Base-by-base conservation (phyloP, 768 basidiomycete species). In the Tylopilus balloui region DNA sequence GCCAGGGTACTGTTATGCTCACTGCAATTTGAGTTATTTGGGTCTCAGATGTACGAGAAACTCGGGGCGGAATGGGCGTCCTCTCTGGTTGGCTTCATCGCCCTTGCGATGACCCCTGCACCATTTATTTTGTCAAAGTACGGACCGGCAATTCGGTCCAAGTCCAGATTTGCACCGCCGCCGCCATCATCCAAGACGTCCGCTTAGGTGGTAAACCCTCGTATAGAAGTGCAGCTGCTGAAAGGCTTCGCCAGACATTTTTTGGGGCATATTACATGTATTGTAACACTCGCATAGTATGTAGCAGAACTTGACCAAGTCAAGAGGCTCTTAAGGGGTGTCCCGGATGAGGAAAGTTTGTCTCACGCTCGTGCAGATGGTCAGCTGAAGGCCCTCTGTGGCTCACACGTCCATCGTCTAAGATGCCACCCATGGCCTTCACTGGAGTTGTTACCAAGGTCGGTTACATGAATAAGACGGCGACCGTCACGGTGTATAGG, bases 401-500 rank as follows among this genome's bases (percentile, higher is more conserved):
- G 7, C 13, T 17, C 15, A 13, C 34, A 40, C 40, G 15, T 31
- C 11, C 24, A 31, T 39, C 23, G 14, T 35, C 35, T 60, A 65
- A 54, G 8, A 90, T 90, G 88, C 84, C 87, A 29, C 88, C 89
- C 23, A 83, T 90, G 80, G 69, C 81, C 14, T 78, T 92, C 55
- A 75, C 75, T 20, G 89, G 89, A 15, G 59, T 81, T 32, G 90
- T 92, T 17, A 85, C 87, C 27, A 91, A 88, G 66, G 84, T 79
- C 19, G 88, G 90, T 9, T 79, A 75, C 56, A 92, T 92, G 88
- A 74, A 82, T 47, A 91, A 90, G 64, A 92, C 89, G 0, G 89
- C 78, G 13, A 92, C 90, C 0, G 88, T 92, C 41, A 83, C 86
- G 1, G 88, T 92, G 8, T 81, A 84, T 20, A 78, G 89, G 48